Evolutionary conservation across 2,329 filamentous ascomycete species (phyloP), one percentile per base, ranked within the genome.

Genomic region (Cordyceps sp.): DNA sequence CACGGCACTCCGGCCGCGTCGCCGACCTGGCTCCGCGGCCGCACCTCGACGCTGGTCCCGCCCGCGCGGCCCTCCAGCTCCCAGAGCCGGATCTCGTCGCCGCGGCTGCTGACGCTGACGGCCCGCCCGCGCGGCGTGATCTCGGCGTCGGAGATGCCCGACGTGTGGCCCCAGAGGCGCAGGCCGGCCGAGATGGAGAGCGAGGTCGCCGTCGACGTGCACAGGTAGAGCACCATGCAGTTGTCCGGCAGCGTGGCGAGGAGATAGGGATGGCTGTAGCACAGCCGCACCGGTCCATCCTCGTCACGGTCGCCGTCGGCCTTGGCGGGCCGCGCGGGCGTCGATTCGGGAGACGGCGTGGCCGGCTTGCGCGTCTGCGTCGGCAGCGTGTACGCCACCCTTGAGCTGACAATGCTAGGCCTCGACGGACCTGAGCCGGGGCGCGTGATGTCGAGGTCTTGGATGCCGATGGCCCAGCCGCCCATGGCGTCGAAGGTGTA

Each of bases 391-490:
- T 48, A 53, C 8, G 54, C 54, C 8, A 58, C 43, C 26, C 53
- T 47, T 4, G 55, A 57, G 4, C 46, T 47, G 26, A 55, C 38
- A n/a, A 48, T 44, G 14, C 54, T 50, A 18, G 43, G 44, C 5
- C 33, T 29, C 4, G 41, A 38, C 6, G 5, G 33, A n/a, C 49
- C 50, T 2, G 49, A n/a, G n/a, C n/a, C 43, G 5, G 49, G 45
- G 1, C 46, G 54, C 27, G 6, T 15, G 9, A 93, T 65, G 36
- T 78, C 74, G 27, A 94, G 60, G 51, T 94, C 88, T 51, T 96
- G 88, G n/a, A 96, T 71, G 3, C 85, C 86, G 13, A 93, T 69
- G 7, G 80, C 85, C 82, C 86, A 94, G 19, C 85, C 85, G 27
- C 73, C 74, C 4, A 77, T 63, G 3, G 80, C 79, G 13, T 78